Conservation (phyloP, 176 grass and related monocot species). For the Stipa capillata region DNA sequence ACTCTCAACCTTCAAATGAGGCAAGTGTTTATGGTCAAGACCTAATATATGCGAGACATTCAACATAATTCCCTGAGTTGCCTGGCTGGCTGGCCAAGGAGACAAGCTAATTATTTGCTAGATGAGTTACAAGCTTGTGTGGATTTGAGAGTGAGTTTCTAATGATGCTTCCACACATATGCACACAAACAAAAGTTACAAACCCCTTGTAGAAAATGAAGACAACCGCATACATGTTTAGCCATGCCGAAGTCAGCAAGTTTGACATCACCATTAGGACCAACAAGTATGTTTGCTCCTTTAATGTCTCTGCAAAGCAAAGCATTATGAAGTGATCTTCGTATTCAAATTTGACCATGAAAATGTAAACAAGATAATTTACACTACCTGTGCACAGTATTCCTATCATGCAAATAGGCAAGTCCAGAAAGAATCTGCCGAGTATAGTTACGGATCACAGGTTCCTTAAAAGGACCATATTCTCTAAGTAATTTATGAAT, state of each 20-base stretch:
- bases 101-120: neutral
- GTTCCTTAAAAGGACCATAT: constrained; percentile 52
- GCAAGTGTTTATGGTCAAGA: constrained; percentile 1
- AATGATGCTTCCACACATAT: neutral
- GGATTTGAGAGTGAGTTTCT: neutral
- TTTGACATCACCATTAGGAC: constrained; percentile 64
- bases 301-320: too few relatives aligned
- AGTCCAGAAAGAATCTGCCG: constrained; percentile 63
- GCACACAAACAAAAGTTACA: neutral
- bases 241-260: constrained; percentile 75
- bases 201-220: neutral
- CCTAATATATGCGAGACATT: neutral
- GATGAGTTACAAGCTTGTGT: neutral
- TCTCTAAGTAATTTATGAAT: constrained; percentile 56
- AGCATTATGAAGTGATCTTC: neutral
- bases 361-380: neutral
- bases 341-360: neutral
- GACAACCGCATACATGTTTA: constrained; percentile 49
- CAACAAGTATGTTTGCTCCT: too few relatives aligned
- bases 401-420: constrained; percentile 49
- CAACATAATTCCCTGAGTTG: neutral
- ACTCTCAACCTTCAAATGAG: neutral
- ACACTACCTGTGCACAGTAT: constrained; percentile 52
- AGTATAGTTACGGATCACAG: constrained; percentile 46
- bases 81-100: neutral